These are phyloP conservation scores for Porcisia hertigi DNA, from an alignment of 208 protist species.

Conservation along the genomic window DNA sequence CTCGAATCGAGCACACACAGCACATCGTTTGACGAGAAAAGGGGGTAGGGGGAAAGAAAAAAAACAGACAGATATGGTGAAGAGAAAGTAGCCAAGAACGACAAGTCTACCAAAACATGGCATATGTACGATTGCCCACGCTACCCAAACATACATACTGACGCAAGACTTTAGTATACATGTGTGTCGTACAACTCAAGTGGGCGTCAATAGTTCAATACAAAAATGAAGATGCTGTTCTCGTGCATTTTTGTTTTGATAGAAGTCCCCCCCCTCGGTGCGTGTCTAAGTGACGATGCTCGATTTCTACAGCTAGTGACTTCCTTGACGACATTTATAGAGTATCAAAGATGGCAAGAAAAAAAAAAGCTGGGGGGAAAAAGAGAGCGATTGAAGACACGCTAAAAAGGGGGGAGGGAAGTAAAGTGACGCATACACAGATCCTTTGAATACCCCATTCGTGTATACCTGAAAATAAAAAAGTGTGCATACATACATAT, in stretches of 20 bases:
- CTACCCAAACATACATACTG: neutral
- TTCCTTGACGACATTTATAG: neutral
- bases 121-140: neutral
- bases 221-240: neutral
- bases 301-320: neutral
- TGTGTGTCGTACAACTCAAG: neutral
- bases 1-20: neutral
- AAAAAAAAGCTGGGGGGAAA: neutral
- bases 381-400: neutral
- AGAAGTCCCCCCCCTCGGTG: neutral
- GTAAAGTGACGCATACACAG: neutral
- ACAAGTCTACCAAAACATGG: neutral
- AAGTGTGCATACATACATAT: neutral
- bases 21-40: neutral
- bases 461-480: neutral
- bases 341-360: neutral
- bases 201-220: neutral
- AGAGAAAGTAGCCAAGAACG: neutral
- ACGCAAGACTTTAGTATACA: neutral
- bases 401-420: neutral
- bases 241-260: neutral
- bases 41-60: too few species aligned
- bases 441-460: neutral
- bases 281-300: neutral
- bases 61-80: neutral